Evolutionary conservation across 805 yeast species (phyloP).

Genomic region (Barnettozyma siamensis): DNA sequence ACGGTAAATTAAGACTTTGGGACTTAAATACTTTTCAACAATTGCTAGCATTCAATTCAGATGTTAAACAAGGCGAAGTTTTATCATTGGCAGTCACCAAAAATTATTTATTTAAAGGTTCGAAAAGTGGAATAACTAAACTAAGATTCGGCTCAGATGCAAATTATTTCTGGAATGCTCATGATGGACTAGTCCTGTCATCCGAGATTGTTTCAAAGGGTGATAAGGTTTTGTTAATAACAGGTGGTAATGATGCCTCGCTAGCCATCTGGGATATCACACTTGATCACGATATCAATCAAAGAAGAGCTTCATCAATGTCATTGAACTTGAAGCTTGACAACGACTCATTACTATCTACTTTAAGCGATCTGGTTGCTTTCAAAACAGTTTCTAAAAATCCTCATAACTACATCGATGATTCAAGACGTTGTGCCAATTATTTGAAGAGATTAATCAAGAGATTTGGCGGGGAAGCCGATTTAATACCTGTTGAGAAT

Average conservation of each 20-base stretch:
- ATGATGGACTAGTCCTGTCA: slow-evolving; percentile 52
- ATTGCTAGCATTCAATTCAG: slow-evolving; percentile 36
- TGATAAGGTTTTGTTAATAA: slow-evolving; percentile 42
- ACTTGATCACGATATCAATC: slow-evolving; percentile 7
- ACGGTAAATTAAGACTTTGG: slow-evolving; percentile 77
- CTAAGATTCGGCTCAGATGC: slow-evolving; percentile 45
- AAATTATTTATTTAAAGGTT: slow-evolving; percentile 54
- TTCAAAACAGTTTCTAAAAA: slow-evolving; percentile 74
- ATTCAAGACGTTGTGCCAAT: slow-evolving; percentile 82
- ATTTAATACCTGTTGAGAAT: slow-evolving; percentile 63
- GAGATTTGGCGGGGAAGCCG: slow-evolving; percentile 65
- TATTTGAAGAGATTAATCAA: slow-evolving; percentile 57
- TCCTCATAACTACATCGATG: slow-evolving; percentile 64
- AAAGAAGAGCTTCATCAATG: slow-evolving; percentile 12
- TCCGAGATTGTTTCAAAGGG: slow-evolving; percentile 41
- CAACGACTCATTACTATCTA: slow-evolving; percentile 58
- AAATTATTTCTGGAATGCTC: slow-evolving; percentile 44
- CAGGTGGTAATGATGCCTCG: slow-evolving; percentile 68
- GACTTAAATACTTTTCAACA: slow-evolving; percentile 80
- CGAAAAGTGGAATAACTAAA: slow-evolving; percentile 44
- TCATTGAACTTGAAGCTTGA: slow-evolving; percentile 28
- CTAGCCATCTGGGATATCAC: slow-evolving; percentile 67
- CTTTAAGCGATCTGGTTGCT: slow-evolving; percentile 56
- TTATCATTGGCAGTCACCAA: slow-evolving; percentile 52
- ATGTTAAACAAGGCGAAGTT: slow-evolving; percentile 33